Evolutionary conservation across 805 yeast species (phyloP), one percentile per base, ranked within the genome.

Genomic region (Ogataea zsoltii): DNA sequence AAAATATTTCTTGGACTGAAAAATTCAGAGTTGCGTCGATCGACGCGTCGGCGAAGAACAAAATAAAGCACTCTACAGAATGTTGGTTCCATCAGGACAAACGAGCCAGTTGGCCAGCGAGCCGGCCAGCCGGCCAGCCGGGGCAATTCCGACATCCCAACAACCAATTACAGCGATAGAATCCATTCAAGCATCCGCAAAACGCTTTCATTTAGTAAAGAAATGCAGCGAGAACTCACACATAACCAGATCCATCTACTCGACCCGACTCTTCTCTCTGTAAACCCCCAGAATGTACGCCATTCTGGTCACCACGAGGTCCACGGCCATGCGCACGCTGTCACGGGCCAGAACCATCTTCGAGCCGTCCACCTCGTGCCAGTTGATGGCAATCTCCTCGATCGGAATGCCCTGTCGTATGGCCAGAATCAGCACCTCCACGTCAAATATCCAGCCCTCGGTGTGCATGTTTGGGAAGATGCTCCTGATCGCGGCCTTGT

Each of bases 361-460:
- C 34, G 96, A 87, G 0, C 99, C 99, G 56, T 79, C 95, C 36
- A 94, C 94, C 67, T 94, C 99, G 66, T 90, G 96, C 99, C 99
- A 94, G 49, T 85, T 85, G 32, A 94, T 88, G 9, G 97, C 82
- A 15, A 91, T 79, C 69, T 94, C 99, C 41, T 67, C 70, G 38
- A 91, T 74, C 3, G 77, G 74, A 32, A 92, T 82, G 0, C 67
- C 56, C 62, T 88, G 88, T 50, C 87, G 72, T 54, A 80, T 78
- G 1, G 91, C 97, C 48, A 94, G 70, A 43, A 94, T 78, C 54
- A 94, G 72, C 13, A 92, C 79, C 69, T 94, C 99, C 26, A 94
- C 97, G 62, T 94, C 99, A 67, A 94, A 94, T 30, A 94, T 94
- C 99, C 99, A 94, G 42, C 98, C 83, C 66, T 94, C 99, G 10